phyloP scores from a whole-genome alignment of 192 early-diverging fungal genomes.

The Coemansia sp. region DNA sequence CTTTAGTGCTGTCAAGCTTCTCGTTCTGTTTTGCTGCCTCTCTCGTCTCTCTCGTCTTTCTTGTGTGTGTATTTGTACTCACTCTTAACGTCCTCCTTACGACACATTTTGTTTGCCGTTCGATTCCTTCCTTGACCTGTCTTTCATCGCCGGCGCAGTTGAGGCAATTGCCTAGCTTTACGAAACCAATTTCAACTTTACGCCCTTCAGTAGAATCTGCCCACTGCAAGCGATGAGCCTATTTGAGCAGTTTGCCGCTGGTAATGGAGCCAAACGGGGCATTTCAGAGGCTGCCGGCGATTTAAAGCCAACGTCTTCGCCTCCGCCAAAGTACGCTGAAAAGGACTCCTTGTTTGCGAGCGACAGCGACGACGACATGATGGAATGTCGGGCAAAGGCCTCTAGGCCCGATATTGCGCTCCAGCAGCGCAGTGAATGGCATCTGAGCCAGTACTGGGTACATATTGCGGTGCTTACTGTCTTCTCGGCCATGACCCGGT shows the following conservation, averaged over 20 bases:
- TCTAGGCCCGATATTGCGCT: background rate
- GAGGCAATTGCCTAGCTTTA: constrained; percentile 6
- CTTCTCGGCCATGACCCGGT: constrained; percentile 34
- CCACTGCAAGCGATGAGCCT: constrained; percentile 17
- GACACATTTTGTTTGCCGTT: background rate
- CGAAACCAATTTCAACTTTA: background rate
- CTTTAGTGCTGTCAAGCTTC: background rate
- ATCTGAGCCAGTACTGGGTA: background rate
- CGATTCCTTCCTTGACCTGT: background rate
- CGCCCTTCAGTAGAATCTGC: background rate
- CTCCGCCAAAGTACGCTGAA: constrained; percentile 8
- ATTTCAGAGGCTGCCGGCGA: background rate
- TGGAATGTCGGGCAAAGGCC: background rate
- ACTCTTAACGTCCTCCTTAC: background rate
- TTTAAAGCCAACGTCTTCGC: background rate
- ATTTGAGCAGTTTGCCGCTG: constrained; percentile 1
- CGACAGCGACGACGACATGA: constrained; percentile 13
- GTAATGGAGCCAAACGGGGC: background rate
- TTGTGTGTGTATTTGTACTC: background rate
- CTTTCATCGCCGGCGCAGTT: background rate
- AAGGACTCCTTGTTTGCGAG: constrained; percentile 25
- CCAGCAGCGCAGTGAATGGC: background rate
- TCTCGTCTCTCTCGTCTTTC: background rate
- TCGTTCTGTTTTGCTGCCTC: background rate
- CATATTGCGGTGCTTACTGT: constrained; percentile 28